Evolutionary conservation across 2,329 filamentous ascomycete genomes (phyloP).

Genomic region (Cladosporium sp.): DNA sequence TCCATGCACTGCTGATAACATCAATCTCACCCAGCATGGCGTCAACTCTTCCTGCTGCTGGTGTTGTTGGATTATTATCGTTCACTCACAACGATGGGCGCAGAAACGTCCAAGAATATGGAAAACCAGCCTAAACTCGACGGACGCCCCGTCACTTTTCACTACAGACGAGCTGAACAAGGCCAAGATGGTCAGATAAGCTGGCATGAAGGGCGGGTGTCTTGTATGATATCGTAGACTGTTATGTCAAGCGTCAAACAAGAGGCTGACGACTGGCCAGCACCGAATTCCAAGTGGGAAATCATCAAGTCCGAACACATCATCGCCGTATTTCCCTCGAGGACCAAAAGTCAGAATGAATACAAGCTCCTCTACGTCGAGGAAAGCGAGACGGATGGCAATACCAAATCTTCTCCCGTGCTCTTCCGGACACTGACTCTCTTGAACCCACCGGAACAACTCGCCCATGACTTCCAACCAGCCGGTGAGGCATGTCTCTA

Average conservation of each 20-base stretch:
- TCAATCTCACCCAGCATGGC: constrained; percentile 4
- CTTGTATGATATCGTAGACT: constrained; percentile 14
- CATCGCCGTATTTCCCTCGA: constrained; percentile 20
- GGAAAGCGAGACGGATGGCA: constrained; percentile 17
- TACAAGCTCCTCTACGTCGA: constrained; percentile 24
- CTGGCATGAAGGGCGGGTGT: constrained; percentile 21
- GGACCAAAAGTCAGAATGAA: constrained; percentile 12
- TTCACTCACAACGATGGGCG: constrained; percentile 16
- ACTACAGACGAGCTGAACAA: constrained; percentile 19
- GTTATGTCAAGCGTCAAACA: no score
- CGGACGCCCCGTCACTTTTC: constrained; percentile 24
- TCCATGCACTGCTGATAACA: no score
- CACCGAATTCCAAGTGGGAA: constrained; percentile 18
- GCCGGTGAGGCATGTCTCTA: constrained; percentile 16
- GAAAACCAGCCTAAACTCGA: constrained; percentile 23
- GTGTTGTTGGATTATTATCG: no score
- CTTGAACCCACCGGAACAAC: constrained; percentile 22
- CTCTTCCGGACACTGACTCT: constrained; percentile 21
- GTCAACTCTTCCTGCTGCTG: not conserved
- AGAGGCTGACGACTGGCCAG: constrained; percentile 8
- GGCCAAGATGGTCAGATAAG: constrained; percentile 18
- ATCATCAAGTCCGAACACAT: constrained; percentile 21
- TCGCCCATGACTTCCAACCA: constrained; percentile 21
- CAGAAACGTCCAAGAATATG: constrained; percentile 17
- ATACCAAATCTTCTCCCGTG: constrained; percentile 17